Evolutionary conservation across 768 basidiomycete species (phyloP), one percentile per base, ranked within the genome.

Genomic region (Rhizopogon sp.): DNA sequence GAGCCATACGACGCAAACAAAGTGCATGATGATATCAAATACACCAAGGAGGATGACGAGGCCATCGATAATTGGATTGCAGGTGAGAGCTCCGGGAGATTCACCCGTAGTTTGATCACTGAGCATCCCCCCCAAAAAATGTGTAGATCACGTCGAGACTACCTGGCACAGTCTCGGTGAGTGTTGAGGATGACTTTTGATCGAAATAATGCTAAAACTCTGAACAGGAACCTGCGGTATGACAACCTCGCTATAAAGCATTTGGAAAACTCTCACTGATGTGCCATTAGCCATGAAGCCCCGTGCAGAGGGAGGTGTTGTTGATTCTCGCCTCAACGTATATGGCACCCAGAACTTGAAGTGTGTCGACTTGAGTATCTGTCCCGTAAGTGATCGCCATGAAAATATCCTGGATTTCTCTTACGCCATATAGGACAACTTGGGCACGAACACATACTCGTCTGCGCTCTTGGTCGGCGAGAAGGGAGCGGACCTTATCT

Each of bases 391-490:
- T 70, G 22, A 41, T n/a, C 10, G 37, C 13, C 31, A 17, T 44
- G 11, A 14, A 25, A 25, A 33, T 16, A 13, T 31, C 40, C 25
- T 22, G 13, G 43, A 6, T 33, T n/a, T 29, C 25, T 31, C 50
- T 58, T 45, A 57, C 41, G 20, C 10, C 29, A 40, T 52, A n/a
- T 53, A 83, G 82, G 84, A 85, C 60, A 87, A 87, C 69, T 69
- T 86, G 59, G 84, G 84, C 56, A 85, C 85, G 42, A 85, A 85
- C 74, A 87, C 84, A 5, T 86, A 87, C 72, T 86, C 84, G 33
- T 83, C 84, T 54, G 86, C 85, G 14, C 69, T 88, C 58, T 66
- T 86, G 33, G 81, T 86, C 39, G 84, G 85, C 31, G 85, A 87
- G 75, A 87, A 87, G 71, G 84, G 82, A 33, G 84, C 83, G 13